Percentiles rank a stretch among this genome's conserved stretches.
Evolutionary conservation across 495 filamentous ascomycete genomes (phyloP).

Genomic region (Penicillium nucicola): DNA sequence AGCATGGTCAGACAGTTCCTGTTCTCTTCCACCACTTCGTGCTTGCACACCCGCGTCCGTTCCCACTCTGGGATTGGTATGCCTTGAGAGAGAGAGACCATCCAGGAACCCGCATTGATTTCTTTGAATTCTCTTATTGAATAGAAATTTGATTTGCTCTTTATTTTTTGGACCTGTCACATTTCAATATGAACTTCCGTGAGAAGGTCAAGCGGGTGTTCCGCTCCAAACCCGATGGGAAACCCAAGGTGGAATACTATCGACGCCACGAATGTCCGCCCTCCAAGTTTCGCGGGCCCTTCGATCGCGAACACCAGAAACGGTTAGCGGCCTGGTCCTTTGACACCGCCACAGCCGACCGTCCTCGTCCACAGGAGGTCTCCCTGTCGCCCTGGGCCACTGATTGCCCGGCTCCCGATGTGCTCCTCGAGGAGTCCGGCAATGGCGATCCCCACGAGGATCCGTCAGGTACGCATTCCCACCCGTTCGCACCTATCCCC

Average conservation of each 20-base stretch:
- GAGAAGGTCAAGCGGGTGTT: conserved; percentile 42
- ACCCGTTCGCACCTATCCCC: neutral
- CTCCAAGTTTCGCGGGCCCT: conserved; percentile 52
- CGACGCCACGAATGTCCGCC: conserved; percentile 47
- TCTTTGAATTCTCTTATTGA: neutral
- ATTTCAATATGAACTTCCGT: conserved; percentile 42
- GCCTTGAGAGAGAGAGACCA: conserved; percentile 23
- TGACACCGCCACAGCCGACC: conserved; percentile 34
- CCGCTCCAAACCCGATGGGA: conserved; percentile 32
- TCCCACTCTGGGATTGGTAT: conserved; percentile 35
- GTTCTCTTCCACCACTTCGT: conserved; percentile 16
- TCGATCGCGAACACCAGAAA: conserved; percentile 50
- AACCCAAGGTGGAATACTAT: conserved; percentile 50
- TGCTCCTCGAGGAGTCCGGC: conserved; percentile 8
- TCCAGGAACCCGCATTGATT: conserved; percentile 11
- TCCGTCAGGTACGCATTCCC: conserved; percentile 30
- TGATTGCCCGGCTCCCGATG: conserved; percentile 17
- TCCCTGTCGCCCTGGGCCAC: conserved; percentile 41
- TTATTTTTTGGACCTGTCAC: neutral
- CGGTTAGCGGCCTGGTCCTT: conserved; percentile 51
- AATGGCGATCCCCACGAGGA: conserved; percentile 3
- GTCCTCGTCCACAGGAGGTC: conserved; percentile 33
- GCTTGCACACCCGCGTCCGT: conserved; percentile 40
- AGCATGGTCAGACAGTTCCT: conserved; percentile 19
- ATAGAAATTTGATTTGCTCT: conserved; percentile 2